A percentile compares a stretch with the other conserved stretches of the same genome.
Evolutionary conservation across 2,329 filamentous ascomycete genomes (phyloP).

Genomic region (Trematosphaeria pertusa): DNA sequence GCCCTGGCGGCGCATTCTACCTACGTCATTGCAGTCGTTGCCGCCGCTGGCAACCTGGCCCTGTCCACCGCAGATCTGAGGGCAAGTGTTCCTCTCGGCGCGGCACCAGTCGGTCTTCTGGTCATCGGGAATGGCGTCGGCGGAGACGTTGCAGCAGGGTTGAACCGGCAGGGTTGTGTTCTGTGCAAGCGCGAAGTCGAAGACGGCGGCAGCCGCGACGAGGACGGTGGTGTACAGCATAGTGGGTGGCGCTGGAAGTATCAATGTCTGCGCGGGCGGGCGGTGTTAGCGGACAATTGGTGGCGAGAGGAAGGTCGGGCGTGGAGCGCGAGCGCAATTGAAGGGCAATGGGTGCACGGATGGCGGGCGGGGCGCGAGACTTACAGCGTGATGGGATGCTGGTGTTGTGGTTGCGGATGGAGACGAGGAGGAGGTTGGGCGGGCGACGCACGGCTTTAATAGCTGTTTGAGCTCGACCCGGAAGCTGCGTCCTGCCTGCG

Average conservation of each 20-base stretch:
- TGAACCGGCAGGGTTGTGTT: slow-evolving; percentile 38
- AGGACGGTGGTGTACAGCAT: slow-evolving; percentile 59
- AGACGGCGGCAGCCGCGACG: slow-evolving; percentile 55
- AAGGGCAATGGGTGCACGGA: slow-evolving; percentile 9
- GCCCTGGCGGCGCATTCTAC: slow-evolving; percentile 28
- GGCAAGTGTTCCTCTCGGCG: slow-evolving; percentile 66
- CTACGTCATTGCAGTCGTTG: slow-evolving; percentile 66
- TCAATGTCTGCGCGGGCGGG: slow-evolving; percentile 43
- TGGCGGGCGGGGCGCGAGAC: slow-evolving; percentile 1
- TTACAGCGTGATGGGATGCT: slow-evolving; percentile 22
- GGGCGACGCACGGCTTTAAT: slow-evolving; percentile 18
- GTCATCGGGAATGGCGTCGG: slow-evolving; percentile 47
- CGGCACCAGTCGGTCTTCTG: slow-evolving; percentile 62
- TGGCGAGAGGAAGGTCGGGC: slow-evolving; percentile 3
- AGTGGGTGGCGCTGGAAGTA: slow-evolving; percentile 40
- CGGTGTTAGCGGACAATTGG: slow-evolving; percentile 28
- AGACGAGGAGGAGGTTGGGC: slow-evolving; percentile 2
- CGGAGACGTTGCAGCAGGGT: slow-evolving; percentile 52
- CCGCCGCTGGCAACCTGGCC: slow-evolving; percentile 48
- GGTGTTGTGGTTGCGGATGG: slow-evolving; percentile 4
- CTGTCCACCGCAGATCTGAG: slow-evolving; percentile 61
- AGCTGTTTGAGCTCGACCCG: slow-evolving; percentile 13
- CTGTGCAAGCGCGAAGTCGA: slow-evolving; percentile 55
- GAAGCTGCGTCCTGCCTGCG: slow-evolving; percentile 10
- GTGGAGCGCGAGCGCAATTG: slow-evolving; percentile 16